Conservation (phyloP, 2,329 filamentous ascomycete species). For the Sclerotinia sclerotiorum region DNA sequence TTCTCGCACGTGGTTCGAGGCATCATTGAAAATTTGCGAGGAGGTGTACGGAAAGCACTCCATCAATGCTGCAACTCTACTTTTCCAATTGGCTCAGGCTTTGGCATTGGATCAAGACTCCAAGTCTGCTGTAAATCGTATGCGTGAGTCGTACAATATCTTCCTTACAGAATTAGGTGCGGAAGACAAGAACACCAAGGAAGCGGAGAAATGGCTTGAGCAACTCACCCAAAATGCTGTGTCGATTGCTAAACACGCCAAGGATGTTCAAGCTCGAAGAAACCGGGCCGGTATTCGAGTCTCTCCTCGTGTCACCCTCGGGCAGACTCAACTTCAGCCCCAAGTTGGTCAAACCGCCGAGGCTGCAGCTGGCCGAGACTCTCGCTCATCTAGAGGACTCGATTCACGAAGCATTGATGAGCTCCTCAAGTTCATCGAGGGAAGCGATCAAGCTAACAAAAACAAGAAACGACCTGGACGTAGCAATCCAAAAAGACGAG, state of each 20-base stretch:
- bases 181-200: conserved; percentile 95
- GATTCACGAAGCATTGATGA: conserved; percentile 90
- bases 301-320: conserved; percentile 57
- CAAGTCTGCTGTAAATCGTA: conserved; percentile 84
- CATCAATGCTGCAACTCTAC: conserved; percentile 88
- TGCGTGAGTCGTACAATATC: conserved; percentile 96
- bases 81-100: conserved; percentile 96
- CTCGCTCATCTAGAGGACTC: conserved; percentile 44
- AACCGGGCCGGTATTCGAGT: conserved; percentile 70
- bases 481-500: conserved; percentile 57
- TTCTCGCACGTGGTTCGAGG: conserved; percentile 95
- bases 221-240: conserved; percentile 96
- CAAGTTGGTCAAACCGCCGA: conserved; percentile 60
- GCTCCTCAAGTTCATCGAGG: conserved; percentile 91
- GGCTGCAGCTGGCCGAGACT: conserved; percentile 43
- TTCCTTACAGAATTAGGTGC: conserved; percentile 85
- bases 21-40: conserved; percentile 85
- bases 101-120: conserved; percentile 94
- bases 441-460: conserved; percentile 54
- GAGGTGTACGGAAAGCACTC: conserved; percentile 85
- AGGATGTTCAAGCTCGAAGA: conserved; percentile 75
- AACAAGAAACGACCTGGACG: conserved; percentile 57
- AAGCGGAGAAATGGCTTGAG: conserved; percentile 94
- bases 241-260: conserved; percentile 88
- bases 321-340: conserved; percentile 59